Base-by-base conservation (phyloP, 176 grass and related monocot species). In the Lolium multiflorum region DNA sequence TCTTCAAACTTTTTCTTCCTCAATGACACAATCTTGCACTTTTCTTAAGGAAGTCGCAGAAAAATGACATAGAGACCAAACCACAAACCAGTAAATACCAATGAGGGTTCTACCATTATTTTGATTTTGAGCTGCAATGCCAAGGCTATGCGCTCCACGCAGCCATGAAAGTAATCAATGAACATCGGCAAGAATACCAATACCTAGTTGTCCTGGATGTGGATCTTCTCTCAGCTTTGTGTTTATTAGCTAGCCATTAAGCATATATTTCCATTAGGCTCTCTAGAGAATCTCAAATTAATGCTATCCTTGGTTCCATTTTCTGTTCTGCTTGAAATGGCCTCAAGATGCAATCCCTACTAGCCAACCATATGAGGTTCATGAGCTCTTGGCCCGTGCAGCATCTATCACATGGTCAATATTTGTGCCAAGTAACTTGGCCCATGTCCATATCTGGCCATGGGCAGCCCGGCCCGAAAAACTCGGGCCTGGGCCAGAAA, bases 271-370 rank as follows among this genome's bases (percentile, higher is more conserved):
- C 17, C 4, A 39, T 11, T 77, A 54, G 51, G 28, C 17, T 77
- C 35, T 56, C 9, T 31, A 16, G 43, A 81, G 22, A 41, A 50
- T 66, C 61, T 16, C 61, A 68, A 50, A 81, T 81, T 68, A 52
- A 20, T 68, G 46, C 9, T 10, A 52, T 31, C 25, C 44, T 68
- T 26, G 11, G 46, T 52, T 81, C 14, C 17, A 26, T 68, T 78
- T 60, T 67, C 5, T 81, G 46, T 37, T 67, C 25, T 51, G 47
- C 17, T 54, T 81, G 61, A 7, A 52, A 68, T 68, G 24, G 16
- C 17, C 35, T 68, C 46, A 69, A 52, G 48, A 13, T 14, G 24
- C 7, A 39, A 31, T 63, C 12, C 76, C 35, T 48, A 73, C 46
- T 74, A 73, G 21, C n/a, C 35, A 46, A 39, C 56, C 57, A 17